Evolutionary conservation across 2,329 filamentous ascomycete genomes (phyloP), one percentile per base, ranked within the genome.

Genomic region (Fusarium temperatum): DNA sequence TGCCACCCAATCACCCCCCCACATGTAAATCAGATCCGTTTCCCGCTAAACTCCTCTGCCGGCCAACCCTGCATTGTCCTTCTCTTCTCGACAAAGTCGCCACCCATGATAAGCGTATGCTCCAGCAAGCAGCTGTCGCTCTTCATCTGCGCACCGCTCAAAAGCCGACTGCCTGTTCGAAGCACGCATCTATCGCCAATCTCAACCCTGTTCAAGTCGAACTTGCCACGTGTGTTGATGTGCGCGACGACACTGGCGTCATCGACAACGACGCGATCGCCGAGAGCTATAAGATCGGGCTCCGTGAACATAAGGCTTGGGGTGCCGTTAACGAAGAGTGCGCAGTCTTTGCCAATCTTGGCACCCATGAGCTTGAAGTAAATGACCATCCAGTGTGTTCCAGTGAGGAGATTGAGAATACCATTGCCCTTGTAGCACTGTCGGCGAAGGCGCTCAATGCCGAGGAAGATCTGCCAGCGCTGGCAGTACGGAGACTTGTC

Each of bases 381-480:
- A 0, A 53, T 41, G 1, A 62, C 65, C 12, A 68, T 68, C 65
- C 65, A 68, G 0, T 42, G 20, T 0, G 65, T 68, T 3, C 65
- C 65, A 0, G 65, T 68, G 0, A 68, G 24, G 0, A 68, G 28
- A 1, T 51, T 48, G 0, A 68, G 65, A 0, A 68, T 61, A 0
- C 65, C 63, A 2, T 68, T 68, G 9, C 63, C 45, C 1, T 35
- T 41, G 18, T 68, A 68, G n/a, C 63, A 68, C 0, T 28, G 17
- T 11, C 65, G 36, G 12, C 65, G 45, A 1, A 68, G 53, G 0
- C 63, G 65, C 13, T 68, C 65, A 12, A 68, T 53, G 1, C 53
- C 39, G 2, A 68, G 65, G 18, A 68, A 68, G 54, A 68, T 68
- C 39, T 68, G 65, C 65, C 65, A 68, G 2, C 65, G 63, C 5